These are phyloP conservation scores for Streptanthus diversifolius DNA, from an alignment of 345 rosid species.

Conservation along the genomic window DNA sequence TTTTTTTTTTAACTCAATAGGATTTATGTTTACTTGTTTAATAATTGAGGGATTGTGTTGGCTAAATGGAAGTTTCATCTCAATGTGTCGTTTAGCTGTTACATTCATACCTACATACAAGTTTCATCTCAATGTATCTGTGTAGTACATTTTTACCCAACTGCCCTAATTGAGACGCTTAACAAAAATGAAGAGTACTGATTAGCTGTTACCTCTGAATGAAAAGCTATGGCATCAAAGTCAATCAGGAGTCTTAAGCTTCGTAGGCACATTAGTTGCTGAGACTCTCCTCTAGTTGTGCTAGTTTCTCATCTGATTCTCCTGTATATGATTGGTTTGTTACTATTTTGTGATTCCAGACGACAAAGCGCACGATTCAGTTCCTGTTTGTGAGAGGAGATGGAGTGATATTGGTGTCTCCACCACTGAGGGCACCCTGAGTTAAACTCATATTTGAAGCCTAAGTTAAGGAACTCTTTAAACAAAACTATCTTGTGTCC, in stretches of 20 bases:
- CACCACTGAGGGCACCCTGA: slow-evolving; percentile 88
- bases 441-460: neutral
- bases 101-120: neutral
- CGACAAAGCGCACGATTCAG: slow-evolving; percentile 74
- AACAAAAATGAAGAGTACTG: neutral
- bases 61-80: neutral
- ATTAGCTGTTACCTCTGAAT: neutral
- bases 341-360: slow-evolving; percentile 45
- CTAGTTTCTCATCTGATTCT: neutral
- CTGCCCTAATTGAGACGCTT: neutral
- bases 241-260: neutral
- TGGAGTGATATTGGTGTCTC: slow-evolving; percentile 97
- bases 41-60: neutral
- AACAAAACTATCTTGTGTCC: neutral
- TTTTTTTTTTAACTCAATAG: neutral
- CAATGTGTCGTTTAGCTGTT: neutral
- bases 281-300: neutral
- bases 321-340: neutral
- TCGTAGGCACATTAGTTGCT: neutral
- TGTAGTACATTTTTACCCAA: neutral
- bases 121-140: slow-evolving; percentile 1
- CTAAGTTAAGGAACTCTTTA: neutral
- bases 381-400: slow-evolving; percentile 98
- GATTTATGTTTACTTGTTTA: neutral
- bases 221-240: neutral